Percentiles rank a stretch among this genome's conserved stretches.
Evolutionary conservation across 2,329 filamentous ascomycete genomes (phyloP).

Genomic region (Trichoderma sp.): DNA sequence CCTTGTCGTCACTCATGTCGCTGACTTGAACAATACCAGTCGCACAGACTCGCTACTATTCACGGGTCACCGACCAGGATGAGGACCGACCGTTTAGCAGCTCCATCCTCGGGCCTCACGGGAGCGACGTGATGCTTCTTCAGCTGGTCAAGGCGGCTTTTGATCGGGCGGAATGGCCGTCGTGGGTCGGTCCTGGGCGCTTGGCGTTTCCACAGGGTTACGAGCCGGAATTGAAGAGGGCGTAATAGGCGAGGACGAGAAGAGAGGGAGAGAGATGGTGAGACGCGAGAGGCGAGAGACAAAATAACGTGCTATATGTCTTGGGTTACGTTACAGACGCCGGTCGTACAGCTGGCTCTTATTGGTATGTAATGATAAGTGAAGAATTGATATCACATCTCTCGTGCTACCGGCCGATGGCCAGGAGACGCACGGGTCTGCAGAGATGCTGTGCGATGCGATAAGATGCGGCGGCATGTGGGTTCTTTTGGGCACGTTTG

Average conservation of each 20-base stretch:
- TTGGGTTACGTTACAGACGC: background rate
- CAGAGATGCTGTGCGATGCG: conserved; percentile 13
- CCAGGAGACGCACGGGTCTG: conserved; percentile 1
- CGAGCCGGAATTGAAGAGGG: conserved; percentile 5
- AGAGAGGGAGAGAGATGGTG: no score
- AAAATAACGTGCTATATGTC: conserved; percentile 11
- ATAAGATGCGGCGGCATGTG: conserved; percentile 6
- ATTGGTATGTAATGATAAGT: no score
- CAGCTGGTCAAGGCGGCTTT: conserved; percentile 38
- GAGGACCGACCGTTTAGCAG: conserved; percentile 40
- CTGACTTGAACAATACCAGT: conserved; percentile 10
- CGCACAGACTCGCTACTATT: conserved; percentile 36
- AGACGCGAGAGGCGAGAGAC: background rate
- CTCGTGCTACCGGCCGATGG: background rate
- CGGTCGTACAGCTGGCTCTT: no score
- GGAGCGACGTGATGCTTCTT: conserved; percentile 36
- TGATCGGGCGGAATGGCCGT: conserved; percentile 36
- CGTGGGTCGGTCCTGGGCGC: conserved; percentile 37
- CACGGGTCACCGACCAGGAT: conserved; percentile 34
- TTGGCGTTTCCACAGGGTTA: conserved; percentile 36
- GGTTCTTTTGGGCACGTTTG: conserved; percentile 8
- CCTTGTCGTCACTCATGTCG: background rate
- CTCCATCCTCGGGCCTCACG: conserved; percentile 37
- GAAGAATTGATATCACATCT: no score
- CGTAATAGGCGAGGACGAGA: background rate